Conservation (phyloP, 345 rosid genomes). For the Aegle marmelos region DNA sequence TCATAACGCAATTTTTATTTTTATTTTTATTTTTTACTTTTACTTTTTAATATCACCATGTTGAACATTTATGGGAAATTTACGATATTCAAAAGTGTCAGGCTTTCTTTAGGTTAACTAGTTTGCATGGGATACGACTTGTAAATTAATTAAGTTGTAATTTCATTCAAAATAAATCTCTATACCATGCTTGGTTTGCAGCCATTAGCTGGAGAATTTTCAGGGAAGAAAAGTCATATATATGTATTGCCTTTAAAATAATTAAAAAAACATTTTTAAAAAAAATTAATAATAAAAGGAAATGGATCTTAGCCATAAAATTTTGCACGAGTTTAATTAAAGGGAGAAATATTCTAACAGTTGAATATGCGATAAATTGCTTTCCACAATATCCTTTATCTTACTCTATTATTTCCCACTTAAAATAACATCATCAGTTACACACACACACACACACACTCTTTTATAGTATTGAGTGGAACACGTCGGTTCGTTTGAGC, state of each 20-base stretch:
- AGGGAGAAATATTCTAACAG: no score
- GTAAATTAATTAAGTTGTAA: not conserved
- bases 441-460: no score
- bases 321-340: not conserved
- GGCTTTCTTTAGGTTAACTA: not conserved
- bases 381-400: no score
- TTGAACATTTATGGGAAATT: not conserved
- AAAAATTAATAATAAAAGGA: not conserved
- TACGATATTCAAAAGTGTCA: not conserved
- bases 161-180: not conserved
- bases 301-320: not conserved
- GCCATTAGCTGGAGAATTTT: not conserved
- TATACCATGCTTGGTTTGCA: not conserved
- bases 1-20: no score
- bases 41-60: not conserved
- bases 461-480: no score
- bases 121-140: not conserved
- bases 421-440: no score
- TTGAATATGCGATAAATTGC: no score
- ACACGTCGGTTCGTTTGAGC: no score
- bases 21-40: no score
- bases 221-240: not conserved
- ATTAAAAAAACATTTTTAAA: no score
- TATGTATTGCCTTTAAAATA: no score
- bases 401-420: no score